These are phyloP conservation scores for Cicer cuneatum DNA, from an alignment of 306 rosid genomes.

Conservation along the genomic window DNA sequence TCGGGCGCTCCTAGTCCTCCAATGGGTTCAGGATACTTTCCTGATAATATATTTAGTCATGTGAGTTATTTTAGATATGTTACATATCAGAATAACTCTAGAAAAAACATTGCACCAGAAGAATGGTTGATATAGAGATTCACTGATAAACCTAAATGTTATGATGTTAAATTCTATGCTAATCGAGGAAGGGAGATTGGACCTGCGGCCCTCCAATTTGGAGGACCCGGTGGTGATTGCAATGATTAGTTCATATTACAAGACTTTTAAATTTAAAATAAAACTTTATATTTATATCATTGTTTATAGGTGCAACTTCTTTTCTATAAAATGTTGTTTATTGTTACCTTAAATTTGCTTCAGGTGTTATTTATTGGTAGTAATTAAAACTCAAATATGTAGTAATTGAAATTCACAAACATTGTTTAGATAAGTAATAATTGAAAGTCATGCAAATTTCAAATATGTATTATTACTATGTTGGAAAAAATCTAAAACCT, in stretches of 20 bases:
- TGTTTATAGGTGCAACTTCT: no score
- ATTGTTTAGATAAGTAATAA: no score
- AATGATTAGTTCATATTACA: background rate
- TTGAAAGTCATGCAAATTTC: no score
- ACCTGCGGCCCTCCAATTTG: background rate
- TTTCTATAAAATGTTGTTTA: no score
- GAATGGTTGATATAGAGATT: accelerated
- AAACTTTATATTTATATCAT: no score
- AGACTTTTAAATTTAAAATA: background rate
- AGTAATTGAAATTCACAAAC: no score
- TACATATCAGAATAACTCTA: background rate
- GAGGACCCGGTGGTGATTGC: background rate
- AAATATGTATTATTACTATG: no score
- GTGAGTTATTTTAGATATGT: constrained; percentile 1
- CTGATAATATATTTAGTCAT: background rate
- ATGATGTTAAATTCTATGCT: background rate
- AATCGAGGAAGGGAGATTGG: accelerated
- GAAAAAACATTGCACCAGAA: background rate
- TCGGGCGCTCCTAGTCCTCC: background rate
- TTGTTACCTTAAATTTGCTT: no score
- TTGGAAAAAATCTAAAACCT: no score
- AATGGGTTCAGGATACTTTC: constrained; percentile 32
- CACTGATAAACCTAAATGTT: background rate
- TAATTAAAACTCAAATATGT: no score
- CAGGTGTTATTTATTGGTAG: no score